Conservation (phyloP, 495 filamentous ascomycete genomes). For the Aspergillus hancockii region DNA sequence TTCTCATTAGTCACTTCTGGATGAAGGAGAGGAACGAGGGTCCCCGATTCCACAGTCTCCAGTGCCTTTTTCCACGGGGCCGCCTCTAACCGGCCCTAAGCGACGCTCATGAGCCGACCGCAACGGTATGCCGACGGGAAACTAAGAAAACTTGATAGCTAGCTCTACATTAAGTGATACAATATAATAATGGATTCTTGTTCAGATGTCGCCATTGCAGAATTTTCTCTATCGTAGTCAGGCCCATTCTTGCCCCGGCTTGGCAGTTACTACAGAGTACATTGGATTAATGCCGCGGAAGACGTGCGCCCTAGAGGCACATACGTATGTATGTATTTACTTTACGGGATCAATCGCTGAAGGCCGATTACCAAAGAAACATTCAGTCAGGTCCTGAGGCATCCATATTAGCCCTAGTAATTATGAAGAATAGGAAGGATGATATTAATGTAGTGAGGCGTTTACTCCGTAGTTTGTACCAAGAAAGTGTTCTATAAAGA, state of each 20-base stretch:
- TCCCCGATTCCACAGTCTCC: conserved; percentile 24
- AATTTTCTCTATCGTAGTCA: neutral
- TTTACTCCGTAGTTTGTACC: too few species aligned
- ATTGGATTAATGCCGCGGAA: too few species aligned
- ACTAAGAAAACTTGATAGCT: conserved; percentile 2
- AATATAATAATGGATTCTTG: neutral
- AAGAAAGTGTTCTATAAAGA: too few species aligned
- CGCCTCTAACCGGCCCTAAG: neutral
- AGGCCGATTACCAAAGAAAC: too few species aligned
- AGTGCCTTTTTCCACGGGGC: neutral
- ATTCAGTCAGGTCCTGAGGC: too few species aligned
- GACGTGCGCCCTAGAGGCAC: too few species aligned
- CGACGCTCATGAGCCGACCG: neutral
- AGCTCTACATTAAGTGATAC: neutral
- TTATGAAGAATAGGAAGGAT: too few species aligned
- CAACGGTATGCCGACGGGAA: conserved; percentile 5
- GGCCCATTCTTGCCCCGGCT: neutral
- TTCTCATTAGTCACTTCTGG: neutral
- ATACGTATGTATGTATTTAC: too few species aligned
- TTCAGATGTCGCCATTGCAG: neutral
- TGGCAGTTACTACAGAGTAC: neutral
- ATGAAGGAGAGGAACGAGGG: neutral
- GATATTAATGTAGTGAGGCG: too few species aligned
- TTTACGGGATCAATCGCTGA: too few species aligned
- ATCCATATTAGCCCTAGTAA: too few species aligned